These are phyloP conservation scores for Gaeumannomyces tritici DNA, from an alignment of 2,329 filamentous ascomycete genomes.

Conservation along the genomic window DNA sequence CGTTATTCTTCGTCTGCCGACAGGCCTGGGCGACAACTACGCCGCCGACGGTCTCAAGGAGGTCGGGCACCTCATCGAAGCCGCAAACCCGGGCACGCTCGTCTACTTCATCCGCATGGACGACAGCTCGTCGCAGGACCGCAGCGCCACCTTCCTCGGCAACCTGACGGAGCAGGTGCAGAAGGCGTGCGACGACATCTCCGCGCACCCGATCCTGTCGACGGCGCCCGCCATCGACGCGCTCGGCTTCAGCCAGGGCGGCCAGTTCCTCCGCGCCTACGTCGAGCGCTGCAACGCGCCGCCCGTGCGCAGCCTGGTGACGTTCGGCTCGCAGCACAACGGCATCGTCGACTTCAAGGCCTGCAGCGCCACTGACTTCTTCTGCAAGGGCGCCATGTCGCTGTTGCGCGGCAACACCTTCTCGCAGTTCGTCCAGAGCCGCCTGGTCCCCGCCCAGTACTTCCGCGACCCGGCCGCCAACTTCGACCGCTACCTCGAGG, in stretches of 20 bases:
- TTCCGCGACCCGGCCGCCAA: constrained; percentile 60
- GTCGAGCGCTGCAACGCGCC: constrained; percentile 77
- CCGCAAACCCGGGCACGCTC: constrained; percentile 71
- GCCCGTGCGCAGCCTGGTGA: constrained; percentile 69
- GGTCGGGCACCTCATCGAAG: constrained; percentile 62
- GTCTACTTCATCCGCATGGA: constrained; percentile 71
- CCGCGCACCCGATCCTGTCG: constrained; percentile 67
- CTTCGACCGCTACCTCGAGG: constrained; percentile 63
- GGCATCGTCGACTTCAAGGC: constrained; percentile 77
- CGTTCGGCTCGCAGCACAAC: constrained; percentile 86
- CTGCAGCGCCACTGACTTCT: constrained; percentile 62
- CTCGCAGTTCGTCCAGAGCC: constrained; percentile 65
- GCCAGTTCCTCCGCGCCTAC: constrained; percentile 88
- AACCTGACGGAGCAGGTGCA: constrained; percentile 74
- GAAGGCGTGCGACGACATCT: constrained; percentile 67
- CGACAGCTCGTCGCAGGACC: constrained; percentile 58
- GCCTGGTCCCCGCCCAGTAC: constrained; percentile 89
- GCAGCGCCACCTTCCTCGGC: constrained; percentile 79
- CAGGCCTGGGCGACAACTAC: constrained; percentile 60
- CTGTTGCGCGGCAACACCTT: constrained; percentile 75
- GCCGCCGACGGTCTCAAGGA: constrained; percentile 63
- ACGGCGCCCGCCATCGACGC: constrained; percentile 80
- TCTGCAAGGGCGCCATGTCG: constrained; percentile 73
- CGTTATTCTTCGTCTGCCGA: constrained; percentile 15
- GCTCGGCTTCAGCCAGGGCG: constrained; percentile 90